Conservation (phyloP, 1,284 basidiomycete species). For the Ceratobasidium sp. region DNA sequence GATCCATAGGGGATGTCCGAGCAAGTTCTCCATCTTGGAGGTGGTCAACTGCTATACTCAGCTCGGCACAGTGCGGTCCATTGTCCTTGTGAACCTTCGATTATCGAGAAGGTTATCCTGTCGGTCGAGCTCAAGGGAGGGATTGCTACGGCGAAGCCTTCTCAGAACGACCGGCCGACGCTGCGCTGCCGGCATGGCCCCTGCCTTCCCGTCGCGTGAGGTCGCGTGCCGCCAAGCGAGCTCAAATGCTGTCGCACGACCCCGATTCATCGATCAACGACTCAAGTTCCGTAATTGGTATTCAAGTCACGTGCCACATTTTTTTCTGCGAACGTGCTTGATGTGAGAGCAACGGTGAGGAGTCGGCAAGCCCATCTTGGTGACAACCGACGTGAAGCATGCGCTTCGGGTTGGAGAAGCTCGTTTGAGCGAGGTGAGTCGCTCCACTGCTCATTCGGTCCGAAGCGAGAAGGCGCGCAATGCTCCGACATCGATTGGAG, state of each 20-base stretch:
- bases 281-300: constrained; percentile 8
- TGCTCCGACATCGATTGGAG: constrained; percentile 5
- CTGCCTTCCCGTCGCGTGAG: not conserved
- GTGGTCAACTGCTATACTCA: constrained; percentile 20
- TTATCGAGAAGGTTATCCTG: constrained; percentile 17
- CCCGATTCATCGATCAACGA: not conserved
- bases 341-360: constrained; percentile 2
- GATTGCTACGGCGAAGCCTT: not conserved
- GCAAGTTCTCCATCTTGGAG: constrained; percentile 1
- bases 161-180: constrained; percentile 3
- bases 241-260: constrained; percentile 35
- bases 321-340: not conserved
- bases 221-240: constrained; percentile 29
- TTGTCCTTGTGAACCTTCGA: not conserved
- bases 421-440: not conserved
- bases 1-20: constrained; percentile 16
- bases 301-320: constrained; percentile 7
- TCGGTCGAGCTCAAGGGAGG: constrained; percentile 3
- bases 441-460: constrained; percentile 5
- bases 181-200: not conserved
- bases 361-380: not conserved
- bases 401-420: not conserved
- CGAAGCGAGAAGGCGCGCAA: constrained; percentile 4
- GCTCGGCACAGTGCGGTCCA: constrained; percentile 28
- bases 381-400: not conserved